Conservation (phyloP, 1,139 yeast species). For the Keqinozyma sinolaborantium region DNA sequence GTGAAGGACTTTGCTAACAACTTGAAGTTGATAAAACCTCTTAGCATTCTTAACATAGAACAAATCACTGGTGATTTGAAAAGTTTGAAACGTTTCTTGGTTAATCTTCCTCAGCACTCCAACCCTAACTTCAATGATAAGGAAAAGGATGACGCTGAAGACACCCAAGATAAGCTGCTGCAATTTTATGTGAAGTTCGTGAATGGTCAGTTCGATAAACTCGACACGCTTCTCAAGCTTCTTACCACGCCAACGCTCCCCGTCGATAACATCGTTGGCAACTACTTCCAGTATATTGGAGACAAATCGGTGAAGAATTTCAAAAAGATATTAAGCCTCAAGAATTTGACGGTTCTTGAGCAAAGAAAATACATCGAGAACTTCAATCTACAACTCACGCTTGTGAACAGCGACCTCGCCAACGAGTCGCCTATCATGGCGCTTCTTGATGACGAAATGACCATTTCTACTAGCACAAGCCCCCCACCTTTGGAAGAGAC, state of each 20-base stretch:
- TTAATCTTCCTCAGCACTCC: conserved; percentile 46
- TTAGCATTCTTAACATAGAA: conserved; percentile 70
- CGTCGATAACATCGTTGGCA: conserved; percentile 57
- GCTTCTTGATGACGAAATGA: conserved; percentile 8
- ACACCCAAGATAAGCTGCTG: conserved; percentile 3
- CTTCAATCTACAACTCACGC: conserved; percentile 55
- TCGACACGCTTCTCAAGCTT: conserved; percentile 65
- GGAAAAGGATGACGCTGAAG: conserved; percentile 9
- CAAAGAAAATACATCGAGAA: conserved; percentile 54
- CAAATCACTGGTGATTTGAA: conserved; percentile 75
- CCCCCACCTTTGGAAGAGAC: conserved; percentile 17
- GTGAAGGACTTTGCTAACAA: conserved; percentile 55
- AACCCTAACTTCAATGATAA: conserved; percentile 25
- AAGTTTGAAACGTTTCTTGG: conserved; percentile 54
- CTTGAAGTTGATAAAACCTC: conserved; percentile 59
- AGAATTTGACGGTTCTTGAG: conserved; percentile 43
- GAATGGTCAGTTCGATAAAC: conserved; percentile 43
- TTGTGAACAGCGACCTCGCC: conserved; percentile 35
- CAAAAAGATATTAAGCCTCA: conserved; percentile 58
- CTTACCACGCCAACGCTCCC: conserved; percentile 64
- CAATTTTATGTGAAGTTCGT: conserved; percentile 45
- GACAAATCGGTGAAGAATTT: conserved; percentile 65
- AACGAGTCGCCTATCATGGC: conserved; percentile 15
- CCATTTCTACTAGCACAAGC: conserved; percentile 7
- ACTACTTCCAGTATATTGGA: conserved; percentile 64